These are phyloP conservation scores for Nothophytophthora sp. DNA, from an alignment of 352 stramenopile genomes.

Conservation along the genomic window DNA sequence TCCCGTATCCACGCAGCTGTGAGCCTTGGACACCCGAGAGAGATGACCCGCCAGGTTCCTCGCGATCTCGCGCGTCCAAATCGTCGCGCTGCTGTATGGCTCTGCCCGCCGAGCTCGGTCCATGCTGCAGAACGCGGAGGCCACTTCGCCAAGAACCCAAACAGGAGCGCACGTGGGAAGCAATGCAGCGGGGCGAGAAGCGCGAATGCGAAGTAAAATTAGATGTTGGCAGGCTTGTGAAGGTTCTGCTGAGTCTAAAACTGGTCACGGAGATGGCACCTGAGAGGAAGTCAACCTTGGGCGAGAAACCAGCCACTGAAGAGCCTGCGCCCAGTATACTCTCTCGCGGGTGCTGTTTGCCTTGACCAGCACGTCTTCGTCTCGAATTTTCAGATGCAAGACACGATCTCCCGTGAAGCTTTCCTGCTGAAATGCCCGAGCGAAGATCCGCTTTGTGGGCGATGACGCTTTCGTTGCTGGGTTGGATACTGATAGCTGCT, in stretches of 20 bases:
- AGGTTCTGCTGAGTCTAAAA: too few relatives aligned
- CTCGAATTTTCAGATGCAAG: constrained; percentile 41
- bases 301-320: constrained; percentile 41
- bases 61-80: constrained; percentile 76
- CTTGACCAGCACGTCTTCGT: constrained; percentile 41
- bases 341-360: constrained; percentile 28
- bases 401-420: constrained; percentile 28
- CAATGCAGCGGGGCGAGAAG: too few relatives aligned
- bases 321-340: constrained; percentile 34
- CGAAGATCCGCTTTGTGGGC: constrained; percentile 16
- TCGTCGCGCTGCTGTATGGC: constrained; percentile 75
- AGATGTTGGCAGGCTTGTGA: too few relatives aligned
- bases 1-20: constrained; percentile 72
- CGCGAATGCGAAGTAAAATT: constrained; percentile 12
- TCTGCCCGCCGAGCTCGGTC: constrained; percentile 70
- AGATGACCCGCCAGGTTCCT: constrained; percentile 71
- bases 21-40: constrained; percentile 63
- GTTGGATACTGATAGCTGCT: too few relatives aligned
- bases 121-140: constrained; percentile 31
- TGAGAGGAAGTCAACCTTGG: neutral
- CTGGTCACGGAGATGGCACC: neutral
- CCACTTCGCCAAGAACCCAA: constrained; percentile 1
- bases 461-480: neutral
- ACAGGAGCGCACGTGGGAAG: too few relatives aligned
- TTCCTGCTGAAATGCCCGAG: constrained; percentile 11